A percentile compares a stretch with the other conserved stretches of the same genome.
phyloP scores from a whole-genome alignment of 2,329 filamentous ascomycete species.

The Dissoconium aciculare region DNA sequence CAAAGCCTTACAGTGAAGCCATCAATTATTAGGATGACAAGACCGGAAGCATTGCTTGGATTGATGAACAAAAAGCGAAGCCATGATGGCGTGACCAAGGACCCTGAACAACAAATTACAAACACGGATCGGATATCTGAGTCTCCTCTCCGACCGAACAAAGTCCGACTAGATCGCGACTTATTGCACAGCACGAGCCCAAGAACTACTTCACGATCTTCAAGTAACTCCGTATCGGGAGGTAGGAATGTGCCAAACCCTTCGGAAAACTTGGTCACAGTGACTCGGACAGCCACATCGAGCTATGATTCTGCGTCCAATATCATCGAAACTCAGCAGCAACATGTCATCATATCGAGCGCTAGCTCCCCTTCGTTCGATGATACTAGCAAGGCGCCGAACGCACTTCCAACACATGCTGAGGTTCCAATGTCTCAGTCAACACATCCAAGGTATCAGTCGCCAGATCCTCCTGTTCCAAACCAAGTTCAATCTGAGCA shows the following conservation, averaged over 20 bases:
- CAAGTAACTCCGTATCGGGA: no score
- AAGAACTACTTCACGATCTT: no score
- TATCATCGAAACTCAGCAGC: no score
- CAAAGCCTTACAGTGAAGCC: background rate
- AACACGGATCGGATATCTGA: background rate
- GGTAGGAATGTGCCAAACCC: no score
- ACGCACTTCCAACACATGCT: background rate
- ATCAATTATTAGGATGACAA: no score
- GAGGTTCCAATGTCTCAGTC: background rate
- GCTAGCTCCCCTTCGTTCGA: no score
- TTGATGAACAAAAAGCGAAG: slow-evolving; percentile 1
- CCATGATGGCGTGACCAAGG: background rate
- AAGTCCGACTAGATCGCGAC: background rate
- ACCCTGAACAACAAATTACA: background rate
- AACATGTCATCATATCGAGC: no score
- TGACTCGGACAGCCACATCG: no score
- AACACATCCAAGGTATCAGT: background rate
- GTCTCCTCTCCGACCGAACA: background rate
- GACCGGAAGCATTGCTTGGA: slow-evolving; percentile 1
- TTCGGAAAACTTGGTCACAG: no score
- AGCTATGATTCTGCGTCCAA: no score
- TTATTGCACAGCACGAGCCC: no score
- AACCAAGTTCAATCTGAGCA: background rate
- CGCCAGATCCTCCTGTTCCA: background rate
- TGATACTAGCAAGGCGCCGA: background rate